Conservation (phyloP, 176 grass and related monocot genomes). For the Cenchrus americanus region DNA sequence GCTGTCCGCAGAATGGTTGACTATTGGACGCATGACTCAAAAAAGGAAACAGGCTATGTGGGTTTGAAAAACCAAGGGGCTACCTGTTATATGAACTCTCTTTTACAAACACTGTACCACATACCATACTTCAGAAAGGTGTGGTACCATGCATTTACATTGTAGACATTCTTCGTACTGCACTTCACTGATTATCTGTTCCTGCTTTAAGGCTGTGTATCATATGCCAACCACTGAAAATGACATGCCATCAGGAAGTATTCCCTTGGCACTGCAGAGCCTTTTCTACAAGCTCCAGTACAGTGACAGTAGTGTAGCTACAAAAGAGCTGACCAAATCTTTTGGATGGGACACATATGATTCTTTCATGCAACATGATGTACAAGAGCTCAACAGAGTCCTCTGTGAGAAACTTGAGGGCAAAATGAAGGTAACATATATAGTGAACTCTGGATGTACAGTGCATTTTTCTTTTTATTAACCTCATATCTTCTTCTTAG, state of each 20-base stretch:
- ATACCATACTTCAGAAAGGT: conserved; percentile 97
- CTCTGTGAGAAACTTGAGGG: conserved; percentile 94
- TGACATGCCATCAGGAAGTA: conserved; percentile 93
- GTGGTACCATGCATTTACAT: conserved; percentile 21
- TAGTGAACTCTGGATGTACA: conserved; percentile 28
- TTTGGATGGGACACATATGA: conserved; percentile 99
- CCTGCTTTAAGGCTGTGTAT: conserved; percentile 73
- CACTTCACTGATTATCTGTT: conserved; percentile 6
- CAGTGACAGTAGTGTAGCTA: conserved; percentile 86
- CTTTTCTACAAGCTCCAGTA: conserved; percentile 96
- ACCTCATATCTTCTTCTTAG: conserved; percentile 51
- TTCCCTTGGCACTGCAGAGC: conserved; percentile 88
- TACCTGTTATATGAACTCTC: conserved; percentile 98
- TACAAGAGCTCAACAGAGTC: conserved; percentile 95
- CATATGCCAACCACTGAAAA: conserved; percentile 98
- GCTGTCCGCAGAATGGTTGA: conserved; percentile 74
- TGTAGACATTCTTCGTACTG: conserved; percentile 23
- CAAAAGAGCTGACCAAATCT: conserved; percentile 97
- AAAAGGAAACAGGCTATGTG: conserved; percentile 94
- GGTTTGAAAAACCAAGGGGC: conserved; percentile 96
- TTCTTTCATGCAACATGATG: conserved; percentile 99
- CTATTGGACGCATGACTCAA: conserved; percentile 90
- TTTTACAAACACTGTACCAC: conserved; percentile 91
- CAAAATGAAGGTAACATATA: conserved; percentile 84
- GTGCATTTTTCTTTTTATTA: conserved; percentile 30